A percentile compares a stretch with the other conserved stretches of the same genome.
Evolutionary conservation across 106 monocot species (phyloP).

Genomic region (Ottelia alismoides): DNA sequence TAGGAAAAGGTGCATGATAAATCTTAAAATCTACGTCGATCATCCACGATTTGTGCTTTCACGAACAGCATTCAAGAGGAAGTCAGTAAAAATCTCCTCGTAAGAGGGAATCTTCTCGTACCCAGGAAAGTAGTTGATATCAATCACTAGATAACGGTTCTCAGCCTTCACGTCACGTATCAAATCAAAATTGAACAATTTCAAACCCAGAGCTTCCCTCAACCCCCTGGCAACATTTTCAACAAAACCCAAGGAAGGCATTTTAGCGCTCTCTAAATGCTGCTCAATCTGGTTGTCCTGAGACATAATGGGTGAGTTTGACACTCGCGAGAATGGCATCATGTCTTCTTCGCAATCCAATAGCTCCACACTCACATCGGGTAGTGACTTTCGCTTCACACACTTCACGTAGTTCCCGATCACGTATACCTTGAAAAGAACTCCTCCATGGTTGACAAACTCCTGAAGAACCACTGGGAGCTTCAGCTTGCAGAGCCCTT

Average conservation of each 20-base stretch:
- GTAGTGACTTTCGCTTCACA: no score
- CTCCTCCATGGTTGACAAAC: conserved; percentile 53
- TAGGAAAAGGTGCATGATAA: no score
- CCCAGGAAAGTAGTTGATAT: conserved; percentile 61
- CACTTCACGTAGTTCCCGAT: conserved; percentile 39
- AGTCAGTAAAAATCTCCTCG: conserved; percentile 32
- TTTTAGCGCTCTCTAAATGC: conserved; percentile 26
- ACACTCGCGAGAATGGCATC: conserved; percentile 29
- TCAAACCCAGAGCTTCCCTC: conserved; percentile 24
- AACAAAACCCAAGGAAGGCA: conserved; percentile 29
- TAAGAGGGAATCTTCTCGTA: conserved; percentile 53
- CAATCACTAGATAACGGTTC: no score
- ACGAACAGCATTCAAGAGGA: conserved; percentile 28
- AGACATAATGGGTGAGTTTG: conserved; percentile 19
- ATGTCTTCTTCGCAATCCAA: conserved; percentile 10
- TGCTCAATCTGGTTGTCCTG: conserved; percentile 1
- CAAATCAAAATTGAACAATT: conserved; percentile 52
- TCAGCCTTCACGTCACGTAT: conserved; percentile 31
- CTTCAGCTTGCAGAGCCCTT: conserved; percentile 24
- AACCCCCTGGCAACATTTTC: conserved; percentile 32
- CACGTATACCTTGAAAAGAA: conserved; percentile 55
- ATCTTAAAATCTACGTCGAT: no score
- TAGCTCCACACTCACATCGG: conserved; percentile 26
- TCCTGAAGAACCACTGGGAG: no score
- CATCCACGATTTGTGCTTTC: neutral